phyloP scores from a whole-genome alignment of 176 grass and related monocot genomes.

The Otatea glauca region DNA sequence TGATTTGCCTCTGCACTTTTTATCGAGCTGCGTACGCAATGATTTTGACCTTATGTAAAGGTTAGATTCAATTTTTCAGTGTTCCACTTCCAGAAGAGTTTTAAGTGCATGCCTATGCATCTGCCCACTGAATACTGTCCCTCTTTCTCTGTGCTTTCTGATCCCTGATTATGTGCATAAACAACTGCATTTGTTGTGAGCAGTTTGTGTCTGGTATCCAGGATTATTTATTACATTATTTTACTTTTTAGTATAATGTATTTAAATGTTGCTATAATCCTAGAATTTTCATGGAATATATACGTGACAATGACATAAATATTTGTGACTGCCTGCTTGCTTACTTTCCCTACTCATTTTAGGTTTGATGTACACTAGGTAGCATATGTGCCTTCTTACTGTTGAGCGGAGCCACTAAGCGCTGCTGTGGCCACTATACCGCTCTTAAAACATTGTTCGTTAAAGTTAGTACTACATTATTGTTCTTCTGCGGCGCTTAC shows the following conservation, averaged over 20 bases:
- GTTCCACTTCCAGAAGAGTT: neutral
- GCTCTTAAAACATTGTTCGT: neutral
- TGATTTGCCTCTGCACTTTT: neutral
- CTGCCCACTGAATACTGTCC: no score
- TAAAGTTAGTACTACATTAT: conserved; percentile 6
- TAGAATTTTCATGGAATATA: neutral
- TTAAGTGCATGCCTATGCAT: neutral
- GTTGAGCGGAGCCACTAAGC: neutral
- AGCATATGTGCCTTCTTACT: neutral
- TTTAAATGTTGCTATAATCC: no score
- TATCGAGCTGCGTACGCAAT: neutral
- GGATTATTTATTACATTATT: no score
- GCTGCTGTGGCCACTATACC: neutral
- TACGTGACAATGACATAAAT: neutral
- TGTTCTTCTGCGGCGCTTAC: neutral
- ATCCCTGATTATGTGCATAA: no score
- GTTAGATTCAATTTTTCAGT: neutral
- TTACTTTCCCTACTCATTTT: neutral
- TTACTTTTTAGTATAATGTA: no score
- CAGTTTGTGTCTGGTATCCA: no score
- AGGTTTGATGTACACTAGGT: neutral
- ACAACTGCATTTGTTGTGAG: no score
- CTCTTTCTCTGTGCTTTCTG: no score
- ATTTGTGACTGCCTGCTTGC: neutral
- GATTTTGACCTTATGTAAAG: no score